Conservation (phyloP, 2,329 filamentous ascomycete species). For the Colletotrichum musae region DNA sequence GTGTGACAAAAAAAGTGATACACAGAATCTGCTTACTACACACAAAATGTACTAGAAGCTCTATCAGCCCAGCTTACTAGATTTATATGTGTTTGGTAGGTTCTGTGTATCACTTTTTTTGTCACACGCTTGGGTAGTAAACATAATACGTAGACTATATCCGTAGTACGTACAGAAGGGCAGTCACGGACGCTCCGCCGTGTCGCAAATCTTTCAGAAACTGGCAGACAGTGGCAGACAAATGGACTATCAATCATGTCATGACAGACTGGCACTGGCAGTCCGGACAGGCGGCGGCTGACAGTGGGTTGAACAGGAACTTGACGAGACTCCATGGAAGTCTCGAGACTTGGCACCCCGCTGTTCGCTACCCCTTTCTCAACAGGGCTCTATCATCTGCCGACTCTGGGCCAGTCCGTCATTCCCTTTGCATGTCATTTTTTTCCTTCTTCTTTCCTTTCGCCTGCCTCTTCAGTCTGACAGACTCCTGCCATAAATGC, state of each 20-base stretch:
- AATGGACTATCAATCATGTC: constrained; percentile 21
- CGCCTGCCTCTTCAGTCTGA: too few species aligned
- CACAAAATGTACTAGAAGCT: not conserved
- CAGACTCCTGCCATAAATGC: not conserved
- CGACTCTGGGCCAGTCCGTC: constrained; percentile 17
- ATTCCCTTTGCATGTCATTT: not conserved
- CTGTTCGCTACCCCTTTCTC: constrained; percentile 27
- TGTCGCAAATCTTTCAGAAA: constrained; percentile 23
- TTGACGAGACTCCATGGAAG: not conserved
- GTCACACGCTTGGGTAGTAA: too few species aligned
- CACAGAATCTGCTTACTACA: too few species aligned
- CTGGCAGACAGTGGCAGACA: constrained; percentile 22
- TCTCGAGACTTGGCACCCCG: not conserved
- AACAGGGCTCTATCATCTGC: constrained; percentile 13
- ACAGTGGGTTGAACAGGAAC: constrained; percentile 24
- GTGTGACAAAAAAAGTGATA: too few species aligned
- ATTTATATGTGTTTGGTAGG: too few species aligned
- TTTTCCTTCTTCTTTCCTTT: not conserved
- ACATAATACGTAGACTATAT: too few species aligned
- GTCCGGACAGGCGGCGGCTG: not conserved
- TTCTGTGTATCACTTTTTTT: too few species aligned
- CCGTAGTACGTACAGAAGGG: not conserved
- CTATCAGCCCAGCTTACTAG: too few species aligned
- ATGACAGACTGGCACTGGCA: not conserved
- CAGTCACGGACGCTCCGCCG: constrained; percentile 10